Evolutionary conservation across 2,329 filamentous ascomycete species (phyloP), one percentile per base, ranked within the genome.

Genomic region (Colletotrichum sp.): DNA sequence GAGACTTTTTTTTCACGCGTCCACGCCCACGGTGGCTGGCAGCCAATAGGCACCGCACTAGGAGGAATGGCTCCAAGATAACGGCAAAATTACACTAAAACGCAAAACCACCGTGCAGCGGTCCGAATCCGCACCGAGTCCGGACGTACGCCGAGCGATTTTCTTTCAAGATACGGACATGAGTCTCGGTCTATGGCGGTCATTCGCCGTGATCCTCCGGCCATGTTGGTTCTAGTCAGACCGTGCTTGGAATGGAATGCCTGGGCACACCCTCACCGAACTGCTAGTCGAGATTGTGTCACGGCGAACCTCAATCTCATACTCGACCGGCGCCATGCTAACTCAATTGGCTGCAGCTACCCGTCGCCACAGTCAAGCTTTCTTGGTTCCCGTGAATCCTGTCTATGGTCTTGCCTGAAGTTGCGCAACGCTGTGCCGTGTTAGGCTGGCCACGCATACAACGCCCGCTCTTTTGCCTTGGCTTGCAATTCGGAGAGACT

Each of bases 71-170:
- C 70, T 60, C 64, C 49, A 26, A 76, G 73, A 76, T 76, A 76
- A 76, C 44, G 59, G 57, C 28, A 65, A 76, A 44, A 69, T 64
- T n/a, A 34, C 62, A 63, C 44, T 49, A 59, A 76, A 63, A 52
- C 32, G 21, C 69, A 73, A 76, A 60, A 7, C 67, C 73, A 65
- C 64, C 68, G 68, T 75, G 59, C 49, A 60, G 60, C 72, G 68
- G 63, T 69, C 70, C 73, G 70, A 76, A 60, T 44, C 70, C 71
- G 63, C 70, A 64, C 69, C 73, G 57, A 76, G 34, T 49, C 73
- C 69, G 39, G 63, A 62, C 24, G 64, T 65, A 68, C 18, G 64
- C 70, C 70, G 34, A 76, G 34, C 28, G 32, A 21, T 62, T 26
- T 13, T 34, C 36, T 32, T 24, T 39, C 39, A 26, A 63, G 39